Base-by-base conservation (phyloP, 2,329 filamentous ascomycete genomes). In the Pseudonectria foliicola region DNA sequence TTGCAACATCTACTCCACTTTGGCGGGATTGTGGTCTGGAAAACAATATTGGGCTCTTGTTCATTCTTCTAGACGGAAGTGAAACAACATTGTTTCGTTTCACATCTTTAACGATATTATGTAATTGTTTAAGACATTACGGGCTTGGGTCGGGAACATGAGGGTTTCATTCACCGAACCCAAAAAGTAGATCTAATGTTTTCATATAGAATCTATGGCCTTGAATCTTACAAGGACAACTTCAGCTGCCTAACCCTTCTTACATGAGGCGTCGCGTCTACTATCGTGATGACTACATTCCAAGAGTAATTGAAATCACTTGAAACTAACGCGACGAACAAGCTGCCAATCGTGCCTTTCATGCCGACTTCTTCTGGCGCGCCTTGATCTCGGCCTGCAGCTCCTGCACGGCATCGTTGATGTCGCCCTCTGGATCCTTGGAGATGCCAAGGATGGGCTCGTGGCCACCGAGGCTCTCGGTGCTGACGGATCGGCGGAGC, bases 351-450 rank as follows among this genome's bases (percentile, higher is more conserved):
- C n/a, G n/a, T n/a, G 18, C 18, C 8, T 21, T 21, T 21, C 18
- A 21, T 6, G 18, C 18, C 18, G 18, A 21, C 18, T 21, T 51
- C 47, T 49, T 42, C 66, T 53, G 52, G 10, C 44, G 48, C 10
- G 48, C 71, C 53, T 85, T 80, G 24, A 94, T 74, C 60, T 94
- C 87, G 5, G 66, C 68, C 52, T 70, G 77, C 34, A 94, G 71
- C 63, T 94, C 86, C 25, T 73, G 68, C 8, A 93, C 73, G 18
- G 84, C 84, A 52, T 92, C 85, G 39, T 85, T 80, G 31, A 93
- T 70, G 49, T 93, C 87, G 18, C 68, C 67, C 35, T 79, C 78
- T 0, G 80, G 80, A 55, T 95, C 88, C 44, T 77, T 77, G 1
- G 86, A 82, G 25, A 96, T 68, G 16, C 90, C 90, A 6, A 95